Evolutionary conservation across 176 grass and related monocot species (phyloP).

Genomic region (Musa schizocarpa): DNA sequence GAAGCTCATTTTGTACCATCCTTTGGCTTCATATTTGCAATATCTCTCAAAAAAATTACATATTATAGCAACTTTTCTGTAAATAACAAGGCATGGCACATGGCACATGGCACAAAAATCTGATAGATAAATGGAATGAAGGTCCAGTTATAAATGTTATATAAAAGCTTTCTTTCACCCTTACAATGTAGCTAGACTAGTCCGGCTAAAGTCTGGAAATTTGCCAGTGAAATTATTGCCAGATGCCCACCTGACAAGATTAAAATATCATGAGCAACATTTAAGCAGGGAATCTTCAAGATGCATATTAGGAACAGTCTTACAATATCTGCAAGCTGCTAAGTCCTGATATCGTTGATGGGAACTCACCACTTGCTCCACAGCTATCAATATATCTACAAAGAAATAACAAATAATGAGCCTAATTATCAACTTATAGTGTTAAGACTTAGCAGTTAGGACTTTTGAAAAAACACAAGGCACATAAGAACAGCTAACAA

Average conservation of each 20-base stretch:
- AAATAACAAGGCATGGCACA: too few species aligned
- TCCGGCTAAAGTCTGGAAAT: conserved; percentile 62
- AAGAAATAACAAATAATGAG: not conserved
- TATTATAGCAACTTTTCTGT: too few species aligned
- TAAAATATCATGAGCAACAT: not conserved
- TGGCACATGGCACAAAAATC: too few species aligned
- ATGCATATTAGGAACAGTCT: not conserved
- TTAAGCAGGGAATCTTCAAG: not conserved
- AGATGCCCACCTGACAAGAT: conserved; percentile 40
- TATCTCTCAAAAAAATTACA: too few species aligned
- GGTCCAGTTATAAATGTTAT: too few species aligned
- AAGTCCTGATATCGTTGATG: conserved; percentile 45
- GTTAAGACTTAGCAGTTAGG: not conserved
- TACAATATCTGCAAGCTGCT: conserved; percentile 38
- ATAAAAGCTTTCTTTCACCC: not conserved
- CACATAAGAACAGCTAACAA: conserved; percentile 26
- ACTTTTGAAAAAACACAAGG: too few species aligned
- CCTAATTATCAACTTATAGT: not conserved
- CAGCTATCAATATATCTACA: conserved; percentile 60
- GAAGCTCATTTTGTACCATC: too few species aligned
- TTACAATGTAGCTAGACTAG: conserved; percentile 41
- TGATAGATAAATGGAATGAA: too few species aligned
- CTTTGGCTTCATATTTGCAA: too few species aligned
- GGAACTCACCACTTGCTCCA: conserved; percentile 51
- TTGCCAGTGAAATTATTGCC: conserved; percentile 66